Base-by-base conservation (phyloP, 768 basidiomycete genomes). In the Collybia sp. region DNA sequence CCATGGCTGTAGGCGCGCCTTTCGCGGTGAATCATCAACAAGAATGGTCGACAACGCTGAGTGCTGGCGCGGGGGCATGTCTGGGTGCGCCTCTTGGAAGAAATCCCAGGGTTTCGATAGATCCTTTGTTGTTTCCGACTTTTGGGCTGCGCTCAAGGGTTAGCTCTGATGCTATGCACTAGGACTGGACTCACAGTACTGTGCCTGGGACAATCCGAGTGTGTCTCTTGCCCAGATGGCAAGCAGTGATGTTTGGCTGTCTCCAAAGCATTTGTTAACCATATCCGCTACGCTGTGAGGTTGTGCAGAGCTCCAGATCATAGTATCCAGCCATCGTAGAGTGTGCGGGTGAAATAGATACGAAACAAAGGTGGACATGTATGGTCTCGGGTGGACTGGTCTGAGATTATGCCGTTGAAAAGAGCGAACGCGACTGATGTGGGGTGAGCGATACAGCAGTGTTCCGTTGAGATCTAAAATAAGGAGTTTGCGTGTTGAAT, bases 251-350 rank as follows among this genome's bases (percentile, higher is more conserved):
- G 54, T 44, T 42, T 65, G 64, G 19, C 63, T 57, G 0, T 64
- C 55, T 10, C 71, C 77, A 58, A 91, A 89, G 30, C 75, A 72
- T 31, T 68, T 70, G 16, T 75, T 59, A 0, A 87, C 83, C 90
- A 93, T 92, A 53, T 83, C 81, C 0, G 66, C 61, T 8, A 90
- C 89, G 57, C 79, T 88, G 42, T 83, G 82, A 1, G 88, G 87
- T 57, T 90, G 87, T 3, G 90, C 90, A 2, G 85, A 88, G 57
- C 85, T 88, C 90, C 90, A 93, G 3, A 93, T 77, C 85, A 92
- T 92, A 3, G 85, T 82, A 47, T 90, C 86, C 15, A 91, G 71
- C 85, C 87, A 89, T 12, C 56, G 54, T 30, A 63, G 68, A n/a
- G 82, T 88, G 13, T 68, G 53, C 0, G 73, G 64, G 41, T 82